Base-by-base conservation (phyloP, 805 yeast species). In the Nakazawaea wickerhamii region DNA sequence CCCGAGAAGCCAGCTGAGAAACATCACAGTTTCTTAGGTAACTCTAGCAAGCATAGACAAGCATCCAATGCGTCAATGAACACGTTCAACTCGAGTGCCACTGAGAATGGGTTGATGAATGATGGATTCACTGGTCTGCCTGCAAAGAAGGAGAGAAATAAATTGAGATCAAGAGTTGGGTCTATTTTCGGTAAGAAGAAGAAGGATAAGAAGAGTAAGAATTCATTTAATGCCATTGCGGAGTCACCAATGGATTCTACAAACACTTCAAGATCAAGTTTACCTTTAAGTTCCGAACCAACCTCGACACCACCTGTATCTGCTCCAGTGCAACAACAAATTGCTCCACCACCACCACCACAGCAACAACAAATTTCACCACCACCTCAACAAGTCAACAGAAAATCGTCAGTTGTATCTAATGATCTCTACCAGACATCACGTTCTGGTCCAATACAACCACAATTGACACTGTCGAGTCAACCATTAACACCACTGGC, bases 111-210 rank as follows among this genome's bases (percentile, higher is more conserved):
- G 13, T 40, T 43, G 30, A 34, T 34, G 38, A 35, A 37, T 36
- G 30, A 41, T 17, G 41, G 42, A n/a, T 41, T 41, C 44, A 41
- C 44, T 46, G 50, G 26, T 53, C 61, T 20, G 35, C 52, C 6
- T 53, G 61, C n/a, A 56, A 54, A 17, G 43, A n/a, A 60, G 55
- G 37, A 68, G 49, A 55, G 53, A 40, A 30, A 59, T 36, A 71
- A 70, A 36, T 59, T 85, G 52, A 77, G 77, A 60, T 82, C 89
- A 5, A 79, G 67, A 54, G 82, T 85, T 44, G 95, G 95, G 8
- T 81, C 93, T 1, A 75, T 85, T 48, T 79, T 85, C 53, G 81
- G 84, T 35, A 74, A 78, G 49, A 81, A 76, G 58, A 79, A 77
- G 53, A 67, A 69, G 48, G 65, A 67, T 36, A 60, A 61, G 19